Percentiles rank a stretch among this genome's conserved stretches.
phyloP scores from a whole-genome alignment of 805 yeast genomes.

The Saturnispora ahearnii region DNA sequence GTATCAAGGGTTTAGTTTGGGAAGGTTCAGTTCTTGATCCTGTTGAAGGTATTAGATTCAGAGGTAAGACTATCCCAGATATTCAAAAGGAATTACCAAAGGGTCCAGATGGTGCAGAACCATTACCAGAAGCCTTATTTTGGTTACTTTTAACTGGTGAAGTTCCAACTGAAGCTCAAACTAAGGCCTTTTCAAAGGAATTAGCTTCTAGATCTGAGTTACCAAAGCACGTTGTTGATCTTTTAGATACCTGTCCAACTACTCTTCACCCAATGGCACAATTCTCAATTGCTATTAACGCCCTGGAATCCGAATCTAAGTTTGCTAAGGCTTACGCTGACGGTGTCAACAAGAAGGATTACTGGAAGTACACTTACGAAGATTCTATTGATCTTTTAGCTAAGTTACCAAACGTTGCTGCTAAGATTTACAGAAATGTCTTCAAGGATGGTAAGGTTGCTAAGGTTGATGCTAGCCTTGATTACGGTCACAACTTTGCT shows the following conservation, averaged over 20 bases:
- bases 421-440: constrained; percentile 75
- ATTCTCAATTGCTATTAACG: constrained; percentile 73
- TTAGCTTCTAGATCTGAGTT: constrained; percentile 69
- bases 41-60: constrained; percentile 77
- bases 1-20: constrained; percentile 79
- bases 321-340: constrained; percentile 79
- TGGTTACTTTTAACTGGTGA: constrained; percentile 81
- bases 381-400: constrained; percentile 75
- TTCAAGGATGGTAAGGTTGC: constrained; percentile 72
- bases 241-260: constrained; percentile 66
- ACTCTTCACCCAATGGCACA: constrained; percentile 86
- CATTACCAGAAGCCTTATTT: constrained; percentile 72
- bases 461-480: constrained; percentile 41
- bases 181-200: constrained; percentile 62
- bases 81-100: constrained; percentile 67
- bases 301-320: constrained; percentile 73
- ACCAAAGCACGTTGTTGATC: constrained; percentile 68
- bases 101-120: constrained; percentile 55
- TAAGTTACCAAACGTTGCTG: constrained; percentile 73
- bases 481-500: constrained; percentile 57
- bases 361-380: constrained; percentile 79
- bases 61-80: constrained; percentile 78
- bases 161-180: constrained; percentile 65
- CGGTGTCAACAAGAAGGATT: constrained; percentile 74
- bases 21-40: constrained; percentile 84